Conservation (phyloP, 306 rosid genomes). For the Mimosa bimucronata region DNA sequence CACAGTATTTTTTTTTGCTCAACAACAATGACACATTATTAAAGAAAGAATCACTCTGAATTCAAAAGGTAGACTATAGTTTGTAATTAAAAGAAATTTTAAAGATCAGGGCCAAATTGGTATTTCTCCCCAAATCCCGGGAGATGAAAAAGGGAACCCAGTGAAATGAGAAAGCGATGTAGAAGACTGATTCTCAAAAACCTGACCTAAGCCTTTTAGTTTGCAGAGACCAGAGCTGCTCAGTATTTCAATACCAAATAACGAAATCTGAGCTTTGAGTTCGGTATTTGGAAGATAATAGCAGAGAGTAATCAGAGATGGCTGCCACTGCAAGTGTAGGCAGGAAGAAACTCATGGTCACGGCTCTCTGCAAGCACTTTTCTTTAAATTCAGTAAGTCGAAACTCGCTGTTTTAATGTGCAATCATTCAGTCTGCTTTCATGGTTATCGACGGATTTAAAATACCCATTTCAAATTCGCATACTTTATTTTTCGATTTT, state of each 20-base stretch:
- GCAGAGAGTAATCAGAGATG: conserved; percentile 45
- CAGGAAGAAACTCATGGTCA: conserved; percentile 54
- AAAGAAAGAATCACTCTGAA: no score
- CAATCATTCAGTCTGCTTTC: background rate
- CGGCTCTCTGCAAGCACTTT: conserved; percentile 63
- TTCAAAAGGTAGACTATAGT: no score
- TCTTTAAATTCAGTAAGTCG: conserved; percentile 70
- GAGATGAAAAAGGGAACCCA: background rate
- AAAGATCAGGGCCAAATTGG: background rate
- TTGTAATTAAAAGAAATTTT: no score
- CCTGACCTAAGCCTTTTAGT: conserved; percentile 39
- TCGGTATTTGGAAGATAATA: conserved; percentile 11
- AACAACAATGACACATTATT: no score
- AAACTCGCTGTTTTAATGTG: conserved; percentile 1
- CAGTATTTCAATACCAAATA: background rate
- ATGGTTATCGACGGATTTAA: background rate
- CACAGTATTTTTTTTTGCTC: no score
- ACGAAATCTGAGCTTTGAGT: background rate
- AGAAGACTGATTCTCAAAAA: background rate
- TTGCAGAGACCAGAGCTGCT: conserved; percentile 14
- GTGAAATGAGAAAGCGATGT: conserved; percentile 4
- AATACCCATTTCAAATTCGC: background rate
- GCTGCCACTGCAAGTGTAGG: conserved; percentile 45
- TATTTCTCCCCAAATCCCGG: background rate
- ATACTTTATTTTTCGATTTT: background rate